Evolutionary conservation across 352 stramenopile genomes (phyloP), one percentile per base, ranked within the genome.

Genomic region (Phytophthora syringae): DNA sequence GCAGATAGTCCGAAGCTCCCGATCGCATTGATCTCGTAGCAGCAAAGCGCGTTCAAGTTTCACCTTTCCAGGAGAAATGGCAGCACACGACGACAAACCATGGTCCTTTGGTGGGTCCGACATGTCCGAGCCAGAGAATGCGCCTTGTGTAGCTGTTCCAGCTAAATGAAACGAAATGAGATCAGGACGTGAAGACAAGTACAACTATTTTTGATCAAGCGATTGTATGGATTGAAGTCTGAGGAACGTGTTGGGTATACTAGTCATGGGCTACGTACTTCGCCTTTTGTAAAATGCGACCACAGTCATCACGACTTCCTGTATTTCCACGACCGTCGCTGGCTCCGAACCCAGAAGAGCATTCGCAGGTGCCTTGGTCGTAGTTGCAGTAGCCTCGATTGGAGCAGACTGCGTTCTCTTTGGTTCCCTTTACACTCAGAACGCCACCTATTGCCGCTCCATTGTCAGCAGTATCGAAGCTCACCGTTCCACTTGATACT

Each of bases 361-460:
- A 94, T 5, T 64, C 44, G 56, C 86, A 94, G 9, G 74, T 64
- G 0, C 83, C 86, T 9, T 61, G 70, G 1, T 70, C 62, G 42
- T 73, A 70, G 55, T 98, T 83, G 72, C 94, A 98, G 37, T 84
- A 72, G 7, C 94, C 94, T 54, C 89, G 86, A 70, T 95, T 96
- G 9, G 90, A 92, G 74, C 94, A 98, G 7, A 90, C 65, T 4
- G 60, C 75, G 53, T 91, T 87, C 59, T 98, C 94, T 62, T 97
- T 98, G 0, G 91, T 98, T 7, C 94, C 94, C 6, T 73, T 76
- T 25, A 86, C 72, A 32, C 79, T 85, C 39, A 50, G 6, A 7
- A 87, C 53, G 1, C 71, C 71, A 16, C 55, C 60, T n/a, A 92
- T 74, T 5, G 30, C 25, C 13, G 56, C 70, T 2, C 82, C 76